Percentiles rank a stretch among this genome's conserved stretches.
Evolutionary conservation across 208 protist species (phyloP).

Genomic region (Kentomonas sorsogonicus): DNA sequence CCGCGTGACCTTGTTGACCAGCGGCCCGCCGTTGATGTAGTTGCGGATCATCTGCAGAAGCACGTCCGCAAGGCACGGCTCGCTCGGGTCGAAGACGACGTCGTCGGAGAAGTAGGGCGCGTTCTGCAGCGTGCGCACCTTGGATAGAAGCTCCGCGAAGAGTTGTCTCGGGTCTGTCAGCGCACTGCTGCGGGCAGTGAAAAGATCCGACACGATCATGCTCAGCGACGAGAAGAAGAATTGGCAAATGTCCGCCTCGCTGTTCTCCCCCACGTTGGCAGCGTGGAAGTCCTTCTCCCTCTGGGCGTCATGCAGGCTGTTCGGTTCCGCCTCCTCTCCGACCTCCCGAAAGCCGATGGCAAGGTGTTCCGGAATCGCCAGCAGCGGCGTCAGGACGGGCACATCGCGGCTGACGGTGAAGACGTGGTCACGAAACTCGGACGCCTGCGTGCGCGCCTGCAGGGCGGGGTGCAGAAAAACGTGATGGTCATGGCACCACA

Average conservation of each 20-base stretch:
- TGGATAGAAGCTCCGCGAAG: constrained; percentile 65
- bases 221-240: constrained; percentile 85
- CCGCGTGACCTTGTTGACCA: constrained; percentile 76
- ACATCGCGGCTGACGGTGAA: constrained; percentile 63
- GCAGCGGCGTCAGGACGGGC: constrained; percentile 48
- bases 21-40: constrained; percentile 85
- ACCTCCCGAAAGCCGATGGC: constrained; percentile 72
- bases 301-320: constrained; percentile 59
- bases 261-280: constrained; percentile 48
- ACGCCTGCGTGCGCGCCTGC: constrained; percentile 25
- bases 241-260: constrained; percentile 64
- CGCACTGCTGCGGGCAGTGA: constrained; percentile 70
- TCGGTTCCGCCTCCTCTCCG: constrained; percentile 23
- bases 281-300: constrained; percentile 71
- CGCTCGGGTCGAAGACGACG: constrained; percentile 56
- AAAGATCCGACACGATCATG: constrained; percentile 83
- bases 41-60: constrained; percentile 90
- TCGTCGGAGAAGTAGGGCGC: constrained; percentile 84
- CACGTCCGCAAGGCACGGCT: constrained; percentile 76
- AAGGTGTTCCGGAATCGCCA: constrained; percentile 75
- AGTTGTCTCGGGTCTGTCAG: constrained; percentile 59
- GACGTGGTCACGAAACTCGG: constrained; percentile 66
- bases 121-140: constrained; percentile 74
- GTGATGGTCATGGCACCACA: constrained; percentile 82
- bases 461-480: constrained; percentile 77